phyloP scores from a whole-genome alignment of 352 stramenopile species.

The Pythium sp. region DNA sequence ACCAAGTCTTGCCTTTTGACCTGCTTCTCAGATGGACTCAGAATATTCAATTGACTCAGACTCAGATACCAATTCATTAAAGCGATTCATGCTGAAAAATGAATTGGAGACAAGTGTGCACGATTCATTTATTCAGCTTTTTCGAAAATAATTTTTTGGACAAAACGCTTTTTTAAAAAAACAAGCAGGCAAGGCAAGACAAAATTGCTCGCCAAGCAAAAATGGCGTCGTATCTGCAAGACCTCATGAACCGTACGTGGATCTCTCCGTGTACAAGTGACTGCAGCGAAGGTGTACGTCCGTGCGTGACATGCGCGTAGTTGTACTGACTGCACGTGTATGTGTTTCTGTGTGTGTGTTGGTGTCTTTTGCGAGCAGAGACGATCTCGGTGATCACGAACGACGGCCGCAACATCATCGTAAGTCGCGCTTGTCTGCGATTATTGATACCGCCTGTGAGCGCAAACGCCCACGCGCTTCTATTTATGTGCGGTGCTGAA shows the following conservation, averaged over 20 bases:
- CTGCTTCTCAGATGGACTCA: slow-evolving; percentile 4
- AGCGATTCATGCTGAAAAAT: neutral
- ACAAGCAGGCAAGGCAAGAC: neutral
- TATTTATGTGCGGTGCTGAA: neutral
- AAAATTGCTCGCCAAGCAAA: slow-evolving; percentile 2
- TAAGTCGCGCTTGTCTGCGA: slow-evolving; percentile 28
- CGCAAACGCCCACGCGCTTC: neutral
- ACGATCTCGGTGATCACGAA: slow-evolving; percentile 93
- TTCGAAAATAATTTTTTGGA: no score
- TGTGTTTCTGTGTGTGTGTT: neutral
- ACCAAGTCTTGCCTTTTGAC: neutral
- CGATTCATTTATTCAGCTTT: no score
- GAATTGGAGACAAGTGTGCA: neutral
- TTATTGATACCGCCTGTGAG: slow-evolving; percentile 1
- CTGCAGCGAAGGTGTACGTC: neutral
- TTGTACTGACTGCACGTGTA: neutral
- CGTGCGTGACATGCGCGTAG: neutral
- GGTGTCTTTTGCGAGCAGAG: slow-evolving; percentile 30
- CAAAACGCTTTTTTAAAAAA: neutral
- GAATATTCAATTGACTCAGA: neutral
- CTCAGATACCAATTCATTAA: neutral
- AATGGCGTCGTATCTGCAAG: slow-evolving; percentile 83
- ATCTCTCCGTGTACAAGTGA: neutral
- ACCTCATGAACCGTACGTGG: slow-evolving; percentile 79
- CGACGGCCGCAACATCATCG: slow-evolving; percentile 93